Percentiles rank a stretch among this genome's conserved stretches.
Evolutionary conservation across 306 rosid genomes (phyloP).

Genomic region (Vigna trinervia): DNA sequence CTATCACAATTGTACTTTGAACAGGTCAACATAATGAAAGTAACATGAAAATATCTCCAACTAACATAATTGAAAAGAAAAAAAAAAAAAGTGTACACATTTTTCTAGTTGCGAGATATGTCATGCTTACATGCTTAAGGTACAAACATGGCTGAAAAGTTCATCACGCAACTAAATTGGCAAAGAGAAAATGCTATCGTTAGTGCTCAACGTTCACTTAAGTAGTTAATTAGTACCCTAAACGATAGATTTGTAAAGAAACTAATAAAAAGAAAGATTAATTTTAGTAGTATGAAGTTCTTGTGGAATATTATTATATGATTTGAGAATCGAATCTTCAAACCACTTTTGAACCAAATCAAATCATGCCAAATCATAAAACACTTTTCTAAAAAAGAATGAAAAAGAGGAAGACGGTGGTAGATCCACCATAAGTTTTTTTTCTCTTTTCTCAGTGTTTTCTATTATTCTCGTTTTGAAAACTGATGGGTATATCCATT

Average conservation of each 20-base stretch:
- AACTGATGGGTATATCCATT: neutral
- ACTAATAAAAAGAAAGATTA: neutral
- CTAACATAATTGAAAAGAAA: no score
- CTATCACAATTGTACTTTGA: neutral
- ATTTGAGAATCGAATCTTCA: neutral
- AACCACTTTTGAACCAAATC: neutral
- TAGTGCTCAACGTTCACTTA: neutral
- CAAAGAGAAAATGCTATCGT: neutral
- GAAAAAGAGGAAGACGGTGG: neutral
- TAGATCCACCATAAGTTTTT: neutral
- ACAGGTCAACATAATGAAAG: neutral
- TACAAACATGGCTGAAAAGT: neutral
- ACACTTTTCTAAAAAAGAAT: neutral
- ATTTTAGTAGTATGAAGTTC: neutral
- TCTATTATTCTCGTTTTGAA: neutral
- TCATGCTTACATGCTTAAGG: neutral
- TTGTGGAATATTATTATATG: neutral
- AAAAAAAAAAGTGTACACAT: neutral
- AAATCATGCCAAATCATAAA: slow-evolving; percentile 12
- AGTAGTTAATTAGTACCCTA: neutral
- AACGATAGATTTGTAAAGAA: neutral
- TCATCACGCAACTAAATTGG: neutral
- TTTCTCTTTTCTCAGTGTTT: neutral
- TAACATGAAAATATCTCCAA: slow-evolving; percentile 1
- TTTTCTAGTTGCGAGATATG: neutral